Evolutionary conservation across 169 alveolate species (phyloP), one percentile per base, ranked within the genome.

Genomic region (Plasmodium gallinaceum): DNA sequence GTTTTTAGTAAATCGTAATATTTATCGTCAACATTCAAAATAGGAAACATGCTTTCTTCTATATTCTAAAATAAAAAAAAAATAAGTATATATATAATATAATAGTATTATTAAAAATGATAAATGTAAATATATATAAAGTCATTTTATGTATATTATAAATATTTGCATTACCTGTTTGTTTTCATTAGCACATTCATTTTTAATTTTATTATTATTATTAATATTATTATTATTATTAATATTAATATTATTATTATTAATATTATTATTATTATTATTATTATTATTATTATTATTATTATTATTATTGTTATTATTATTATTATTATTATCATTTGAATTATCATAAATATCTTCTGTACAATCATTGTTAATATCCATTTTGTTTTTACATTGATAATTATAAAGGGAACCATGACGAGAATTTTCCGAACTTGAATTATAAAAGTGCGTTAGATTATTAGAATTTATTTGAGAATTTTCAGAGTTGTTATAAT

Each of bases 1-100:
- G 92, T 71, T 86, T 86, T 86, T 1, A 86, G 54, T 14, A 86
- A 20, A 26, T 86, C 92, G 32, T 86, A 68, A 14, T 80, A 80
- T 46, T 68, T 80, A 62, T 80, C 90, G 46, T 80, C 90, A 1
- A 68, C 46, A 46, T 80, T 80, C 8, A 83, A 32, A 7, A 60
- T 83, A 26, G 91, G 76, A 71, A 86, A 71, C 26, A 43, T 20
- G 39, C 5, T 8, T 16, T 45, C 73, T 16, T 62, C 74, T 4
- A 65, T 4, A 16, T 45, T 60, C 92, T 86, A 24, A 46, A 71
- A 42, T 16, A 18, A 5, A 20, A 68, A 58, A 32, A 57, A 26
- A 8, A 37, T 12, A 66, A 32, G 14, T 6, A 22, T 66, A 8
- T 16, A 66, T 32, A 66, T 10, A 24, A 66, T 8, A 66, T 16